Evolutionary conservation across 2,329 filamentous ascomycete genomes (phyloP), one percentile per base, ranked within the genome.

Genomic region (Colletotrichum neosansevieriae): DNA sequence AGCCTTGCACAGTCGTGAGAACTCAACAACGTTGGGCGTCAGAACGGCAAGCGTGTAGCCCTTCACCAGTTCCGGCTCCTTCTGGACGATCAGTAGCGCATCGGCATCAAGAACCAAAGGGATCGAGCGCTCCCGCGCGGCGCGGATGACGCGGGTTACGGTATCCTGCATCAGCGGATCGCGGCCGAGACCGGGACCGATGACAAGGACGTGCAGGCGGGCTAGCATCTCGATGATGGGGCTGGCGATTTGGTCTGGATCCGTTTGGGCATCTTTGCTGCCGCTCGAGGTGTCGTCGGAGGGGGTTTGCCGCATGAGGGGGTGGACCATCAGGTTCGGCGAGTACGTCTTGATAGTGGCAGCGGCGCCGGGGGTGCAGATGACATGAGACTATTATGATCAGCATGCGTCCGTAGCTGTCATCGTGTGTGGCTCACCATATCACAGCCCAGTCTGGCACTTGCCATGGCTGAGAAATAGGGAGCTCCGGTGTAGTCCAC

Each of bases 391-490:
- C 94, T 94, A 61, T 34, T 38, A 56, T 40, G 15, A 21, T 17
- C 34, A 19, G 36, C 36, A 13, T 29, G 24, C 24, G 6, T 29
- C 24, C 24, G 24, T 6, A 6, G 24, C 24, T 29, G 3, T 29
- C 24, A 29, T 47, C 1, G 4, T 7, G 4, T 15, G 9, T 4
- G 6, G 1, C 81, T 63, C 84, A 95, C 94, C 93, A 97, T 93
- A 76, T 97, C 94, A 75, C 91, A 94, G 4, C 95, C 96, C 66
- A 98, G 82, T 75, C 92, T 89, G 53, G 96, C 96, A 72, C 94
- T 97, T 12, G 96, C 96, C 90, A 98, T 98, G 72, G 95, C 94
- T 19, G 95, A 98, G 82, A 99, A 99, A 82, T 97, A 99, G 12
- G 96, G 96, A 67, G 96, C 96, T 42, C 96, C 96, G 1, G 96